Percentiles rank a stretch among this genome's conserved stretches.
Evolutionary conservation across 371 early-diverging fungal genomes (phyloP).

Genomic region (Rhizopus stolonifer): DNA sequence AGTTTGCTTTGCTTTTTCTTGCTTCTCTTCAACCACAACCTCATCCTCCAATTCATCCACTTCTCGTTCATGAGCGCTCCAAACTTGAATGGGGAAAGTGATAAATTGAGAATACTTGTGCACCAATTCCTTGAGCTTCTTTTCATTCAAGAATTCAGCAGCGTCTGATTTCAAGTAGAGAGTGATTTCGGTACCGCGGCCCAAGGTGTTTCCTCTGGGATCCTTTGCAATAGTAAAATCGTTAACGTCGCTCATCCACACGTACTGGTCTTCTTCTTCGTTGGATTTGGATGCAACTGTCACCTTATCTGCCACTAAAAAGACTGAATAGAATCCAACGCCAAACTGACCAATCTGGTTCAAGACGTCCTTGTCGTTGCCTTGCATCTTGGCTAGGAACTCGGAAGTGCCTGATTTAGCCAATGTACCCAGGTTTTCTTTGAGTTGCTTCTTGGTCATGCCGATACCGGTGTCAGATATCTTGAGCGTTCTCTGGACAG

Average conservation of each 20-base stretch:
- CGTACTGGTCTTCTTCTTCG: slow-evolving; percentile 74
- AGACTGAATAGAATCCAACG: slow-evolving; percentile 96
- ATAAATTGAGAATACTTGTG: slow-evolving; percentile 91
- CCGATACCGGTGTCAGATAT: slow-evolving; percentile 96
- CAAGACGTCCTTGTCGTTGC: slow-evolving; percentile 55
- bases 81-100: slow-evolving; percentile 90
- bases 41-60: slow-evolving; percentile 43
- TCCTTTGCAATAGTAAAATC: slow-evolving; percentile 88
- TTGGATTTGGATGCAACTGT: slow-evolving; percentile 89
- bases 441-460: slow-evolving; percentile 92
- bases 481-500: slow-evolving; percentile 63
- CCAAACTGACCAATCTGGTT: slow-evolving; percentile 97
- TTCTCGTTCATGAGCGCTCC: slow-evolving; percentile 56
- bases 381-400: slow-evolving; percentile 72
- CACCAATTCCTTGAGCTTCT: slow-evolving; percentile 66
- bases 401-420: slow-evolving; percentile 91
- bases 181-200: slow-evolving; percentile 88
- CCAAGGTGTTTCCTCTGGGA: slow-evolving; percentile 78
- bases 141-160: slow-evolving; percentile 73
- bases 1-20: slow-evolving; percentile 48
- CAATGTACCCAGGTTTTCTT: slow-evolving; percentile 93
- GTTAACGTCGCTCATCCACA: slow-evolving; percentile 80
- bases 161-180: slow-evolving; percentile 90
- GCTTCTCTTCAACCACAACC: slow-evolving; percentile 56
- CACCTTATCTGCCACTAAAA: slow-evolving; percentile 95